These are phyloP conservation scores for Capsicum pubescens DNA, from an alignment of 257 asterid species.

Conservation along the genomic window DNA sequence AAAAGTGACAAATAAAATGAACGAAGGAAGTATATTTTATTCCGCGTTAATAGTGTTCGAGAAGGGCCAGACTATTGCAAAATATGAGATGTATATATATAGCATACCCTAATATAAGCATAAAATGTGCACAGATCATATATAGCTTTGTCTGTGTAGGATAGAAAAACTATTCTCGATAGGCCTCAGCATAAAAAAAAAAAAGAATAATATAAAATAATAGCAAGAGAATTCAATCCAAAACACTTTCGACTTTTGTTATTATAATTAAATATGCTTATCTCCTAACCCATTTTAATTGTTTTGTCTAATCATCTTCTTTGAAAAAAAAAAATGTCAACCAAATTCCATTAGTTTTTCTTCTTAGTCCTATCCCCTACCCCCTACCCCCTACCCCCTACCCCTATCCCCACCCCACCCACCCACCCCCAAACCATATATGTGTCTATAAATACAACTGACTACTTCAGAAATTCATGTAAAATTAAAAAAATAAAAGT, in stretches of 20 bases:
- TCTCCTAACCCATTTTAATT: constrained; percentile 17
- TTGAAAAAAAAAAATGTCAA: constrained; percentile 45
- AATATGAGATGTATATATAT: no score
- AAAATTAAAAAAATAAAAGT: constrained; percentile 20
- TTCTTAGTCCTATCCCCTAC: constrained; percentile 41
- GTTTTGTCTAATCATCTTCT: constrained; percentile 37
- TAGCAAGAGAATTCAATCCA: constrained; percentile 31
- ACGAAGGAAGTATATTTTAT: no score
- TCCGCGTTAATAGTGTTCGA: no score
- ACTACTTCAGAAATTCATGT: constrained; percentile 35
- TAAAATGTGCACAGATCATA: no score
- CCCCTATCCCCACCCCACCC: not conserved
- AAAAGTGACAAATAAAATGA: no score
- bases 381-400: not conserved
- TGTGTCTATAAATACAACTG: constrained; percentile 31
- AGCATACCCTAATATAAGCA: no score
- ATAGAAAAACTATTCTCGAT: no score
- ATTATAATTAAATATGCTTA: constrained; percentile 27
- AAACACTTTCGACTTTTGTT: constrained; percentile 23
- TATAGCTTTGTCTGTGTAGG: no score
- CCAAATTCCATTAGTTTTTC: constrained; percentile 47
- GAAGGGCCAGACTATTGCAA: no score
- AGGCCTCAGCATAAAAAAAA: no score
- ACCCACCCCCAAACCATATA: not conserved
- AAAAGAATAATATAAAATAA: no score